phyloP scores from a whole-genome alignment of 352 stramenopile genomes.

The Phytopythium boreale region DNA sequence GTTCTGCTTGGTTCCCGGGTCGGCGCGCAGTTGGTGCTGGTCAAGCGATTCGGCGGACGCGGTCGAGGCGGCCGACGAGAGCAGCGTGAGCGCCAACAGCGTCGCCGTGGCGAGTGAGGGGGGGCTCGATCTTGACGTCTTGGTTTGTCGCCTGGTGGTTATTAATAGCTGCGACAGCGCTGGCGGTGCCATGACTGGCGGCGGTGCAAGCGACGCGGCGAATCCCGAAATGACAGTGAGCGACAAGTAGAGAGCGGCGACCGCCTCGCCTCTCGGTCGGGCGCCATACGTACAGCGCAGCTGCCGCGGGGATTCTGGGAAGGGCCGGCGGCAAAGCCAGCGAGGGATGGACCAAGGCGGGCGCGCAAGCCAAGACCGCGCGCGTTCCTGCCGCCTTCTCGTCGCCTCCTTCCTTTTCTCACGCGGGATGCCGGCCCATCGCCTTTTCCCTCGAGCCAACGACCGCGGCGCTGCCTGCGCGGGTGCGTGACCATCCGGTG shows the following conservation, averaged over 20 bases:
- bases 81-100: background rate
- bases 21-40: background rate
- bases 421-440: background rate
- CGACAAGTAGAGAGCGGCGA: background rate
- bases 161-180: background rate
- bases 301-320: background rate
- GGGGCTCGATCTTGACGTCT: too few species aligned
- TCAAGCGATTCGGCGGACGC: background rate
- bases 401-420: background rate
- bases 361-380: too few species aligned
- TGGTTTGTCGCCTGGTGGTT: too few species aligned
- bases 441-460: background rate
- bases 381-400: background rate
- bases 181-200: background rate
- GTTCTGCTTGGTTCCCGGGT: background rate
- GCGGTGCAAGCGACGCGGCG: background rate
- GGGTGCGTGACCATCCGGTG: background rate
- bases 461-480: too few species aligned
- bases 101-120: too few species aligned
- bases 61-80: too few species aligned
- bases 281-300: background rate
- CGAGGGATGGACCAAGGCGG: background rate
- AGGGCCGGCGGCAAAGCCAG: background rate
- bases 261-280: background rate
- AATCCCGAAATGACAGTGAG: background rate